Base-by-base conservation (phyloP, 352 stramenopile species). In the Globisporangium nunn region DNA sequence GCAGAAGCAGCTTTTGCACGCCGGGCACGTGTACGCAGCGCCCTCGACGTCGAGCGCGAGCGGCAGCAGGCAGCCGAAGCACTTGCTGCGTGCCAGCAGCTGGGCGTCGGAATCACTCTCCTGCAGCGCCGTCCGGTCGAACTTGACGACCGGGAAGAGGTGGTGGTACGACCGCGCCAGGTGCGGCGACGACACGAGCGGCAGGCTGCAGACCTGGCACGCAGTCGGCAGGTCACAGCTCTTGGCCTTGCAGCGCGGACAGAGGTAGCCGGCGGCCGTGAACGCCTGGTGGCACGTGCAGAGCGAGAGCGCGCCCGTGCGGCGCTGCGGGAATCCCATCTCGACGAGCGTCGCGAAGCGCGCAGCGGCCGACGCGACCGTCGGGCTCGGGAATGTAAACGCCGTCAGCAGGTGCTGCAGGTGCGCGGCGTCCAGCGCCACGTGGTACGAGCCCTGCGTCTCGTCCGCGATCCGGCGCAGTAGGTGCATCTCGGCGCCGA, bases 81-180 rank as follows among this genome's bases (percentile, higher is more conserved):
- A 96, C 61, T 88, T 93, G 40, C 68, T 66, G 51, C 68, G 41
- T 4, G 59, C 50, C 43, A 79, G 56, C 8, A 55, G 39, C 6
- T 45, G 55, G 50, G 48, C 56, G 8, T 73, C 23, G 23, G 23
- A 23, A 23, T 23, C 23, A 23, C 23, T 23, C 23, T 23, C 66
- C 49, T 68, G 51, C 41, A 87, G 50, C 15, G 72, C 66, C 10
- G 68, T 78, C 68, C 96, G 91, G 14, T 85, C 65, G 73, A 98
- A 99, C 49, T 94, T 95, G 51, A 83, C 75, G 8, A 99, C 91
- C 3, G 96, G 96, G 65, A 99, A 99, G 52, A 99, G 81, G 73
- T 99, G 97, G 70, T 99, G 97, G 77, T 99, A 99, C 6, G 91
- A 98, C 23, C 96, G 79, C 58, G 96, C 96, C 15, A 99, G 80